phyloP scores from a whole-genome alignment of 164 flowering plant genomes.

The Taxillus chinensis region DNA sequence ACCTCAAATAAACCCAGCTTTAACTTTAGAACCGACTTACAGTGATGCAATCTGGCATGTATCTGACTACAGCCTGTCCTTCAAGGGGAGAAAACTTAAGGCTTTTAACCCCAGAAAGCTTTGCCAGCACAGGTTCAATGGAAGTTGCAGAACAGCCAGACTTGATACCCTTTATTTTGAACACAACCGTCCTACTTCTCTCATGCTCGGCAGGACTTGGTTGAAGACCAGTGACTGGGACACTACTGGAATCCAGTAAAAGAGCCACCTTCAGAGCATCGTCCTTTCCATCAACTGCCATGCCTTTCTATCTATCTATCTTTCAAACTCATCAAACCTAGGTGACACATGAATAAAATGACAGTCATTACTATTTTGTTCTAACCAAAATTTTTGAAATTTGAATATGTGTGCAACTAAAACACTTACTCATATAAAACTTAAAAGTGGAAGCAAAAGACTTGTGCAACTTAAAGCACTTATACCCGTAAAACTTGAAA shows the following conservation, averaged over 20 bases:
- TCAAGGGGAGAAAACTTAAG: slow-evolving; percentile 60
- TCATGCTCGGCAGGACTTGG: slow-evolving; percentile 9
- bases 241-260: slow-evolving; percentile 27
- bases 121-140: slow-evolving; percentile 52
- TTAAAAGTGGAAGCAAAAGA: no score
- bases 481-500: no score
- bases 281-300: slow-evolving; percentile 37
- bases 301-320: no score
- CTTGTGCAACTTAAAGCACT: no score
- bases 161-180: slow-evolving; percentile 43
- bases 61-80: slow-evolving; percentile 64
- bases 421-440: no score
- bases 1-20: background rate
- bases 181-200: slow-evolving; percentile 32
- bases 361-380: no score
- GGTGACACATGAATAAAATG: no score
- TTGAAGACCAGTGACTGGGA: slow-evolving; percentile 18
- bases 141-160: slow-evolving; percentile 66
- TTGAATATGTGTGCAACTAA: no score
- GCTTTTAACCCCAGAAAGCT: slow-evolving; percentile 49
- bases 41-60: slow-evolving; percentile 35
- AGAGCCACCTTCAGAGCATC: slow-evolving; percentile 56
- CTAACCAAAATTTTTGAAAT: no score
- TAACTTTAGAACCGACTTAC: slow-evolving; percentile 32
- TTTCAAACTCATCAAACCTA: no score